These are phyloP conservation scores for Megacollybia marginata DNA, from an alignment of 768 basidiomycete genomes.

Conservation along the genomic window DNA sequence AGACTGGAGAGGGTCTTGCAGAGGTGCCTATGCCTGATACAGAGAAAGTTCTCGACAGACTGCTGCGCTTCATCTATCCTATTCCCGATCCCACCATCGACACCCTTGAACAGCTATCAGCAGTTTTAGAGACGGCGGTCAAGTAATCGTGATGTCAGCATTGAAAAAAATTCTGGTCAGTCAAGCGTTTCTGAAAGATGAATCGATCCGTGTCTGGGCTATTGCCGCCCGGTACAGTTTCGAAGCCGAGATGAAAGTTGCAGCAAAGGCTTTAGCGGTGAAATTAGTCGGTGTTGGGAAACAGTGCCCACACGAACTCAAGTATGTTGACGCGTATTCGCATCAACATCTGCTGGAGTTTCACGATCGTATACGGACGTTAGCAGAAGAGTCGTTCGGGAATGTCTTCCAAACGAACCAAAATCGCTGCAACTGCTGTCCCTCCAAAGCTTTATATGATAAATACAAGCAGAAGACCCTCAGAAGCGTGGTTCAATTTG, in stretches of 20 bases:
- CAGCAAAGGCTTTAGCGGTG: slow-evolving; percentile 20
- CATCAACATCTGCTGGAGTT: slow-evolving; percentile 42
- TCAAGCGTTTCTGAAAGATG: slow-evolving; percentile 35
- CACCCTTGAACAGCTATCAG: slow-evolving; percentile 46
- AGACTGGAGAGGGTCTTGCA: slow-evolving; percentile 24
- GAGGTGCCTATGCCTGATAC: slow-evolving; percentile 52
- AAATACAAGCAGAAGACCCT: too few species aligned
- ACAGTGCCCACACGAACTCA: slow-evolving; percentile 41
- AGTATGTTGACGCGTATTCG: slow-evolving; percentile 39
- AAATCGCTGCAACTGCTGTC: too few species aligned
- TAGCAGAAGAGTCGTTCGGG: too few species aligned
- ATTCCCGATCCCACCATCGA: slow-evolving; percentile 44
- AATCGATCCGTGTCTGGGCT: slow-evolving; percentile 60
- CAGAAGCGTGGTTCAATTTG: too few species aligned
- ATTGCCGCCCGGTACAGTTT: slow-evolving; percentile 61
- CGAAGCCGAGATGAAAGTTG: slow-evolving; percentile 33
- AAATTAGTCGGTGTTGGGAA: slow-evolving; percentile 26
- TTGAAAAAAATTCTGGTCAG: slow-evolving; percentile 47
- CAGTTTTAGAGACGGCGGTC: slow-evolving; percentile 42
- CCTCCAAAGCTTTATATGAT: too few species aligned
- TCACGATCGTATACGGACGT: slow-evolving; percentile 15
- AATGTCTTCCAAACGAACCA: too few species aligned
- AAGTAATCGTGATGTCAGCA: slow-evolving; percentile 49
- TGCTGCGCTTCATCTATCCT: slow-evolving; percentile 61
- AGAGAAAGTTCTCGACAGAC: slow-evolving; percentile 32